Evolutionary conservation across 2,329 filamentous ascomycete species (phyloP).

Genomic region (Simplicillium sp.): DNA sequence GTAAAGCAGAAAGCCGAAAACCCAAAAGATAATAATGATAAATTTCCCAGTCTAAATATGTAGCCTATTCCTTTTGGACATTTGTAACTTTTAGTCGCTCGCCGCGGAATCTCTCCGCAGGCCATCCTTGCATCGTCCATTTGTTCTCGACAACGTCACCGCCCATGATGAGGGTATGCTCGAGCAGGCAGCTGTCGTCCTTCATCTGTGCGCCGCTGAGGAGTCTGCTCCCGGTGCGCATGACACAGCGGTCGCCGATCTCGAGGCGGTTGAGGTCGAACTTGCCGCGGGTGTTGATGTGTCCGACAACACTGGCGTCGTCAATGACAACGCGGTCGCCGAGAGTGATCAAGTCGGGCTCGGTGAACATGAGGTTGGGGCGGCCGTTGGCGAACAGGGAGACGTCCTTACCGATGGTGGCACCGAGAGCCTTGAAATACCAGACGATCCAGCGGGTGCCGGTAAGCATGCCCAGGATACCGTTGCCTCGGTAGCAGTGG

Average conservation of each 20-base stretch:
- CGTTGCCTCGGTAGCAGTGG: slow-evolving; percentile 38
- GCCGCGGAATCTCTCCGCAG: slow-evolving; percentile 13
- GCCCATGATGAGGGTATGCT: slow-evolving; percentile 48
- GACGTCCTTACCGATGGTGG: slow-evolving; percentile 43
- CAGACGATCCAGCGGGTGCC: slow-evolving; percentile 41
- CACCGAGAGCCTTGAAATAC: slow-evolving; percentile 45
- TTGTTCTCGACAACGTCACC: slow-evolving; percentile 44
- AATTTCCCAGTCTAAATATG: no score
- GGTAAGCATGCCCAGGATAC: slow-evolving; percentile 41
- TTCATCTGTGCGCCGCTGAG: slow-evolving; percentile 44
- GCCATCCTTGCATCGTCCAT: slow-evolving; percentile 45
- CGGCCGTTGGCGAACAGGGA: slow-evolving; percentile 43
- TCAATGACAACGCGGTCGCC: slow-evolving; percentile 44
- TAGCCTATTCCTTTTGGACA: no score
- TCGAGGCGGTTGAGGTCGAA: slow-evolving; percentile 43
- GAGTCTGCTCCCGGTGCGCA: slow-evolving; percentile 40
- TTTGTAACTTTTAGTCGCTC: no score
- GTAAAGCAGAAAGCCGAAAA: no score
- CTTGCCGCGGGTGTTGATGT: slow-evolving; percentile 47
- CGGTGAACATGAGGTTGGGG: slow-evolving; percentile 44
- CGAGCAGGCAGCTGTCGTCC: slow-evolving; percentile 40
- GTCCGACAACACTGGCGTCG: slow-evolving; percentile 44
- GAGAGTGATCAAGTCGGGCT: slow-evolving; percentile 44
- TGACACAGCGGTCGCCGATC: slow-evolving; percentile 41
- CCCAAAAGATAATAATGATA: no score